Evolutionary conservation across 2,329 filamentous ascomycete species (phyloP).

Genomic region (Botrytis hyacinthi): DNA sequence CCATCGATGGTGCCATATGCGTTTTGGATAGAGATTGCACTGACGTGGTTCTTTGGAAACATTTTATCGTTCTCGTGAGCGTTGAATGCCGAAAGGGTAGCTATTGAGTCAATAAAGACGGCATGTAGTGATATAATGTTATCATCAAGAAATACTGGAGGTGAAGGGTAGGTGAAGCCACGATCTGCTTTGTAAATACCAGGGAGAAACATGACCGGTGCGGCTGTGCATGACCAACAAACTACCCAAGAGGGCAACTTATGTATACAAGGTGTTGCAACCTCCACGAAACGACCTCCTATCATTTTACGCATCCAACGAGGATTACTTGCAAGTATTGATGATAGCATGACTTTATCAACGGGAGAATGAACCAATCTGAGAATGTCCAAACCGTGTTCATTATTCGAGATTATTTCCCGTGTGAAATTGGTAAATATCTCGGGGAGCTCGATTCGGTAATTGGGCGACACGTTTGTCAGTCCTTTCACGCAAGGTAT

Average conservation of each 20-base stretch:
- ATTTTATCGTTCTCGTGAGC: background rate
- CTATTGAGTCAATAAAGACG: slow-evolving; percentile 1
- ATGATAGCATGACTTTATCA: slow-evolving; percentile 2
- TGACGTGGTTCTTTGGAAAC: background rate
- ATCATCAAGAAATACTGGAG: background rate
- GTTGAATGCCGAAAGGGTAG: slow-evolving; percentile 14
- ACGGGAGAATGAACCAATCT: slow-evolving; percentile 7
- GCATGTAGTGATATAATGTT: background rate
- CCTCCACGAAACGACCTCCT: background rate
- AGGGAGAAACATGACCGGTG: slow-evolving; percentile 8
- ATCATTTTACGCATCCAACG: slow-evolving; percentile 1
- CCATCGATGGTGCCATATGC: background rate
- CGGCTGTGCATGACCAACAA: slow-evolving; percentile 12
- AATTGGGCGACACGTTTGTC: slow-evolving; percentile 1
- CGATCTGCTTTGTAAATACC: slow-evolving; percentile 5
- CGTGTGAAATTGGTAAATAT: slow-evolving; percentile 14
- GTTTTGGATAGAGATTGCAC: background rate
- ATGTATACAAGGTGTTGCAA: slow-evolving; percentile 4
- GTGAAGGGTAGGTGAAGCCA: background rate
- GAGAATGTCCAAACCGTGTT: slow-evolving; percentile 18
- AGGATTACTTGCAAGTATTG: background rate
- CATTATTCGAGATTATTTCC: slow-evolving; percentile 15
- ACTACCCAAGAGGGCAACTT: slow-evolving; percentile 14
- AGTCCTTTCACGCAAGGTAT: slow-evolving; percentile 17
- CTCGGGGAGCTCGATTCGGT: slow-evolving; percentile 10